phyloP scores from a whole-genome alignment of 495 filamentous ascomycete genomes.

The Tuber magnatum region DNA sequence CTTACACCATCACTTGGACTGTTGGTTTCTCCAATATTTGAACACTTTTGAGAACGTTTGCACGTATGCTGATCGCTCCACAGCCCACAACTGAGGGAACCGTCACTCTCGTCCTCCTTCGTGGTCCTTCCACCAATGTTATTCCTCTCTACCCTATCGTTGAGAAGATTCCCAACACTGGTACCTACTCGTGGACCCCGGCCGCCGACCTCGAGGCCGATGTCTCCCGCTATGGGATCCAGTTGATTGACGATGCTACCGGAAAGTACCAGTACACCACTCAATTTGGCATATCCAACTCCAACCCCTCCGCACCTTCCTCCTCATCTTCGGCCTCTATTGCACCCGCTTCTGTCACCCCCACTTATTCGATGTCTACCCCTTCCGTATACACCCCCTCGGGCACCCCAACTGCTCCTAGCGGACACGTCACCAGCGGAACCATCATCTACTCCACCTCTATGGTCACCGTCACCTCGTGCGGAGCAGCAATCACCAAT shows the following conservation, averaged over 20 bases:
- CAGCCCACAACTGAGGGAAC: slow-evolving; percentile 46
- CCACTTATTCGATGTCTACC: slow-evolving; percentile 2
- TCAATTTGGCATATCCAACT: slow-evolving; percentile 60
- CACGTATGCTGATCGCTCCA: slow-evolving; percentile 6
- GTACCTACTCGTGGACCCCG: slow-evolving; percentile 54
- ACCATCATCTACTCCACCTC: slow-evolving; percentile 21
- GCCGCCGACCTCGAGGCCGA: slow-evolving; percentile 47
- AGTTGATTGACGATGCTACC: slow-evolving; percentile 56
- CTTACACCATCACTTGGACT: slow-evolving; percentile 58
- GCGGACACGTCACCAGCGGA: slow-evolving; percentile 17
- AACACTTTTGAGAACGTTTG: neutral
- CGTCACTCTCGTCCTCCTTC: slow-evolving; percentile 58
- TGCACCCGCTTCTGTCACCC: neutral
- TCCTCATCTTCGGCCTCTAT: slow-evolving; percentile 13
- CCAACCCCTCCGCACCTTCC: slow-evolving; percentile 13
- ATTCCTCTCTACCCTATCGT: slow-evolving; percentile 51
- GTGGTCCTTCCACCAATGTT: slow-evolving; percentile 55
- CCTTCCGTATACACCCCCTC: neutral
- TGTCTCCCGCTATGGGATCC: slow-evolving; percentile 54
- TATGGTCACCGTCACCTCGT: slow-evolving; percentile 37
- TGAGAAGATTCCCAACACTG: slow-evolving; percentile 53
- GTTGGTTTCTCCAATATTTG: slow-evolving; percentile 13
- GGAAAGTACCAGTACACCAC: slow-evolving; percentile 62
- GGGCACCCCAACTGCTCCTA: slow-evolving; percentile 17
- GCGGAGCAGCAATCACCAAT: slow-evolving; percentile 31